Conservation (phyloP, 2,329 filamentous ascomycete species). For the Orbilia brochopaga region DNA sequence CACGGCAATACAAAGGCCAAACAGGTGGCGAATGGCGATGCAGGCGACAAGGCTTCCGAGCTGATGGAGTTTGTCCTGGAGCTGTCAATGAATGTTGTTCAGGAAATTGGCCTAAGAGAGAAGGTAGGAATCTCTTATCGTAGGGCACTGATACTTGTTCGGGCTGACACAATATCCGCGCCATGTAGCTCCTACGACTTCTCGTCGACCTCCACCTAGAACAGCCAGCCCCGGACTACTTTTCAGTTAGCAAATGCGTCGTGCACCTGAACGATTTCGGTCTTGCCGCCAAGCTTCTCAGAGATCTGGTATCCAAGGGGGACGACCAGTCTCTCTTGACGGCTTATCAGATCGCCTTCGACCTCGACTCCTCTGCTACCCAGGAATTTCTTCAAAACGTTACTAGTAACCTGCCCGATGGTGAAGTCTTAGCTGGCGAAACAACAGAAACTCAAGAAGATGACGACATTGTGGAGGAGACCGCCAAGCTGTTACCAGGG, state of each 20-base stretch:
- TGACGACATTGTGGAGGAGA: slow-evolving; percentile 61
- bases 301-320: slow-evolving; percentile 77
- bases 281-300: slow-evolving; percentile 85
- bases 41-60: slow-evolving; percentile 74
- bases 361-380: slow-evolving; percentile 97
- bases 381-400: slow-evolving; percentile 95
- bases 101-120: slow-evolving; percentile 83
- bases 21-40: slow-evolving; percentile 64
- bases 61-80: slow-evolving; percentile 94
- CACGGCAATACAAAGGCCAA: slow-evolving; percentile 64
- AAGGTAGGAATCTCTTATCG: slow-evolving; percentile 60
- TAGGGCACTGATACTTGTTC: background rate
- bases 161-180: background rate
- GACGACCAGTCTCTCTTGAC: slow-evolving; percentile 79
- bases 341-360: slow-evolving; percentile 97
- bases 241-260: slow-evolving; percentile 96
- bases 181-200: slow-evolving; percentile 78
- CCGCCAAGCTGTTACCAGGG: slow-evolving; percentile 60
- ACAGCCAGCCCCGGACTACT: slow-evolving; percentile 95
- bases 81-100: slow-evolving; percentile 97
- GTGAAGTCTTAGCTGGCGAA: slow-evolving; percentile 49
- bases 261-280: slow-evolving; percentile 93
- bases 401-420: slow-evolving; percentile 52
- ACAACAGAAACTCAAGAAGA: slow-evolving; percentile 41
- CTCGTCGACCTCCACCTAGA: slow-evolving; percentile 92